These are phyloP conservation scores for Scorias spongiosa DNA, from an alignment of 2,329 filamentous ascomycete species.

Conservation along the genomic window DNA sequence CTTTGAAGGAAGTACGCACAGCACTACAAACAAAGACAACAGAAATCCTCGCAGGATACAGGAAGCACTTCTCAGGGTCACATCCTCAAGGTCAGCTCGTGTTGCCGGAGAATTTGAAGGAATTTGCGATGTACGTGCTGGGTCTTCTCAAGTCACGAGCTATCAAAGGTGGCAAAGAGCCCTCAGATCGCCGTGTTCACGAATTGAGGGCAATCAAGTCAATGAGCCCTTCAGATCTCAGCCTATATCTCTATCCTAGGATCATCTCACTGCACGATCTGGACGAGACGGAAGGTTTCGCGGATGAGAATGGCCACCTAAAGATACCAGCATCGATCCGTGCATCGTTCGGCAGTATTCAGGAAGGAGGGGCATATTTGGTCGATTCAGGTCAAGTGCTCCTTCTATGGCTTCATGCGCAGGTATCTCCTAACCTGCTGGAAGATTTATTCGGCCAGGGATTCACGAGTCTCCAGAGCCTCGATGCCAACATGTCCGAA, in stretches of 20 bases:
- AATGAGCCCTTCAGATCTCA: slow-evolving; percentile 74
- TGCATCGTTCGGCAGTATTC: slow-evolving; percentile 72
- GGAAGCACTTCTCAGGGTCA: slow-evolving; percentile 76
- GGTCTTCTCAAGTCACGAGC: slow-evolving; percentile 78
- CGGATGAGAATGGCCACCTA: slow-evolving; percentile 80
- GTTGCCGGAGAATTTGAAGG: slow-evolving; percentile 87
- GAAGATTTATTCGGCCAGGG: slow-evolving; percentile 78
- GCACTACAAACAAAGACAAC: slow-evolving; percentile 81
- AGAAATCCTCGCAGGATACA: slow-evolving; percentile 79
- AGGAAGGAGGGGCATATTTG: slow-evolving; percentile 85
- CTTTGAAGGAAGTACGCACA: slow-evolving; percentile 71
- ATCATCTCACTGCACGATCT: slow-evolving; percentile 89
- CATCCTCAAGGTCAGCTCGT: slow-evolving; percentile 88
- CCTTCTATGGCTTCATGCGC: slow-evolving; percentile 80
- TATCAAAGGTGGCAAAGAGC: slow-evolving; percentile 83
- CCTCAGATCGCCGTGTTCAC: slow-evolving; percentile 77
- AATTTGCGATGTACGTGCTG: slow-evolving; percentile 92
- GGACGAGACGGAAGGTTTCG: slow-evolving; percentile 73
- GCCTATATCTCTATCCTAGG: slow-evolving; percentile 84
- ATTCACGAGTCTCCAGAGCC: slow-evolving; percentile 51
- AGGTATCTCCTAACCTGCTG: slow-evolving; percentile 83
- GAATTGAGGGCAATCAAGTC: slow-evolving; percentile 81
- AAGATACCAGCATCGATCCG: slow-evolving; percentile 68
- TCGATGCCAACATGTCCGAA: slow-evolving; percentile 68
- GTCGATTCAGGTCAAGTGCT: slow-evolving; percentile 91